phyloP scores from a whole-genome alignment of 2,329 filamentous ascomycete genomes.

The Cryphonectria radicalis region DNA sequence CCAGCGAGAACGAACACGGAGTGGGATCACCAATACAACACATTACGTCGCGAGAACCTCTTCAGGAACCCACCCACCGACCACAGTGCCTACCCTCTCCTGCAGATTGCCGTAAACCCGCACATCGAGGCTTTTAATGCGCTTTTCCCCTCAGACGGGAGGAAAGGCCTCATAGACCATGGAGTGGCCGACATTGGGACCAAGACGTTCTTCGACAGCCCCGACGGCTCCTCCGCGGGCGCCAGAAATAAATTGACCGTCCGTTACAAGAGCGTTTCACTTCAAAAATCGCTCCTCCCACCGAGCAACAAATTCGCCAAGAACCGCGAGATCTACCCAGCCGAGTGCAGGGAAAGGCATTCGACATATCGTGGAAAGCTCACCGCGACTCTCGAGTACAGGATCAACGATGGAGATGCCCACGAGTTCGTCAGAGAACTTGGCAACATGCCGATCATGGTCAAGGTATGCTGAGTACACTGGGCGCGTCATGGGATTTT shows the following conservation, averaged over 20 bases:
- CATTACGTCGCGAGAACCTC: conserved; percentile 81
- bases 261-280: conserved; percentile 77
- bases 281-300: conserved; percentile 82
- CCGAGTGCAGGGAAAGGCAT: conserved; percentile 94
- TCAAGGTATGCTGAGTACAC: conserved; percentile 66
- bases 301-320: conserved; percentile 81
- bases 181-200: conserved; percentile 87
- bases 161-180: conserved; percentile 64
- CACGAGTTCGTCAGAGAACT: conserved; percentile 83
- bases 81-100: conserved; percentile 82
- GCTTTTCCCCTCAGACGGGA: conserved; percentile 74
- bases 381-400: conserved; percentile 80
- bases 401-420: conserved; percentile 84
- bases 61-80: conserved; percentile 89
- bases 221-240: conserved; percentile 62
- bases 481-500: conserved; percentile 12
- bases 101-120: conserved; percentile 84
- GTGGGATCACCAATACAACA: conserved; percentile 89
- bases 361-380: conserved; percentile 88
- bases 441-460: conserved; percentile 89
- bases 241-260: conserved; percentile 77
- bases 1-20: conserved; percentile 62
- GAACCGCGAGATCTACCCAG: conserved; percentile 84
- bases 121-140: conserved; percentile 97
- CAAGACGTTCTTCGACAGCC: conserved; percentile 84